Conservation (phyloP, 1,284 basidiomycete genomes). For the Lignosus rhinocerotis region DNA sequence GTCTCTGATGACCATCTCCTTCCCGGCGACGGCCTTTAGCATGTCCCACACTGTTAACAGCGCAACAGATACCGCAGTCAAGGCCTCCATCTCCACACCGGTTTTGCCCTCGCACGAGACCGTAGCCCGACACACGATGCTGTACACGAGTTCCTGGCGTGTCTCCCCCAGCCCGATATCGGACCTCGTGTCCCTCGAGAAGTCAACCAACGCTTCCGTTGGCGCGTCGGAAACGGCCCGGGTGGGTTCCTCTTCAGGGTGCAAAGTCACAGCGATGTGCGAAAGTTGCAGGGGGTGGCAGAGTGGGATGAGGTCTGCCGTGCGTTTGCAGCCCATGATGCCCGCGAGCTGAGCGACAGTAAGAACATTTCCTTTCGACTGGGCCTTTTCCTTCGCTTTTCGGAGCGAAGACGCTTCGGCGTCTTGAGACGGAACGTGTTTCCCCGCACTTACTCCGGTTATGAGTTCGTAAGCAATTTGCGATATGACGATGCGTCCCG, state of each 20-base stretch:
- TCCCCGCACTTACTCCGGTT: slow-evolving; percentile 30
- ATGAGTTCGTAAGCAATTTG: slow-evolving; percentile 64
- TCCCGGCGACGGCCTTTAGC: slow-evolving; percentile 86
- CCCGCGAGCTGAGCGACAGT: slow-evolving; percentile 81
- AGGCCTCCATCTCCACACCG: slow-evolving; percentile 94
- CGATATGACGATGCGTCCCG: slow-evolving; percentile 75
- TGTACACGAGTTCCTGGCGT: slow-evolving; percentile 34
- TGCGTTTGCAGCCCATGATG: slow-evolving; percentile 86
- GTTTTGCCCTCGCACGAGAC: slow-evolving; percentile 79
- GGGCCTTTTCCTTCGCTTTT: slow-evolving; percentile 48
- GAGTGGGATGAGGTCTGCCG: slow-evolving; percentile 80
- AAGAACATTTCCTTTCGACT: slow-evolving; percentile 75
- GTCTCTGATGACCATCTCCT: slow-evolving; percentile 76
- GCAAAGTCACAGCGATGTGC: slow-evolving; percentile 65
- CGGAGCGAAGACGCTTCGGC: slow-evolving; percentile 19
- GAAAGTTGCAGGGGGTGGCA: slow-evolving; percentile 80
- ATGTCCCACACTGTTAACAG: slow-evolving; percentile 90
- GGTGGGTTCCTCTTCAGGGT: slow-evolving; percentile 39
- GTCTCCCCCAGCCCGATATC: slow-evolving; percentile 22
- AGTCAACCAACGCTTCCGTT: slow-evolving; percentile 1
- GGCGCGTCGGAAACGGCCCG: slow-evolving; percentile 18
- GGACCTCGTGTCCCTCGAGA: slow-evolving; percentile 17
- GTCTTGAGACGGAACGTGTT: slow-evolving; percentile 27
- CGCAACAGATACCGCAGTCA: slow-evolving; percentile 80
- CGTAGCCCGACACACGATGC: slow-evolving; percentile 65